Conservation (phyloP, 2,329 filamentous ascomycete species). For the Apiospora marii region DNA sequence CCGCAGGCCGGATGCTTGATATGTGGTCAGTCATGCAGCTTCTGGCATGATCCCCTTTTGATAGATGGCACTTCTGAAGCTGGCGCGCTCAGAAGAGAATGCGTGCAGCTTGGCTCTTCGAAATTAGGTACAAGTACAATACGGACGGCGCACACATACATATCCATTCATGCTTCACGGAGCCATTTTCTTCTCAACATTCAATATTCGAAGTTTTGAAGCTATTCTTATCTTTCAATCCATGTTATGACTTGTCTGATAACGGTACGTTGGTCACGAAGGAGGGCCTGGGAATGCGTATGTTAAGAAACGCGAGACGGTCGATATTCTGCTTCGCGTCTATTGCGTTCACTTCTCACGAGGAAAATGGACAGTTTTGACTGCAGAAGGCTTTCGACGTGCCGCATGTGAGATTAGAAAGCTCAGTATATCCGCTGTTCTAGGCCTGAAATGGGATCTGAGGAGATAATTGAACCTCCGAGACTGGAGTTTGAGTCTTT, state of each 20-base stretch:
- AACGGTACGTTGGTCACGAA: too few relatives aligned
- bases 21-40: constrained; percentile 5
- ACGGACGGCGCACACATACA: too few relatives aligned
- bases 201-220: too few relatives aligned
- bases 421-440: neutral
- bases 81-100: neutral
- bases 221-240: too few relatives aligned
- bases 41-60: neutral
- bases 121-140: too few relatives aligned
- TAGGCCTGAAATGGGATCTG: neutral
- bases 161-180: too few relatives aligned
- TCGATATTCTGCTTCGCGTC: neutral
- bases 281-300: too few relatives aligned
- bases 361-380: too few relatives aligned
- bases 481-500: neutral
- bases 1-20: constrained; percentile 15
- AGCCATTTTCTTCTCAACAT: too few relatives aligned
- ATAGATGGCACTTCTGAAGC: neutral
- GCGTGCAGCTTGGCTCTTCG: neutral
- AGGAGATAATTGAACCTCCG: neutral
- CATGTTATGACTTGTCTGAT: too few relatives aligned
- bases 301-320: neutral
- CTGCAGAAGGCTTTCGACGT: neutral
- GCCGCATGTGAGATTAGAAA: neutral
- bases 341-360: too few relatives aligned